phyloP scores from a whole-genome alignment of 1,284 basidiomycete genomes.

The Melampsora abietis-canadensis region DNA sequence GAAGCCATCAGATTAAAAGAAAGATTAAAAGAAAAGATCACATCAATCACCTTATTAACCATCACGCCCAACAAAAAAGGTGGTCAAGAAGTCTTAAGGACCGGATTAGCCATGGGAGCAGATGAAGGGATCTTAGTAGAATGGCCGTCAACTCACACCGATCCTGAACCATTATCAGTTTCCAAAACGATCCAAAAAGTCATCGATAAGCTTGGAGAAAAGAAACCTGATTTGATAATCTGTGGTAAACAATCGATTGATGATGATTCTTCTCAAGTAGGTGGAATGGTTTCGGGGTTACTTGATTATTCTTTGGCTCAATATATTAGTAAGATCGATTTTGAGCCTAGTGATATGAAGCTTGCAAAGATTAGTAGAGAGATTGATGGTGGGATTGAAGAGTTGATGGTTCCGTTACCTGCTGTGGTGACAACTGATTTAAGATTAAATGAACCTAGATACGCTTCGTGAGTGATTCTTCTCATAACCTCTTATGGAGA shows the following conservation, averaged over 20 bases:
- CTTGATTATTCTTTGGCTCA: slow-evolving; percentile 91
- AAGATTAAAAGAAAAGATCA: slow-evolving; percentile 67
- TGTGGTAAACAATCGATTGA: slow-evolving; percentile 99
- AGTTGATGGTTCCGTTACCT: slow-evolving; percentile 75
- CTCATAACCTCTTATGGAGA: slow-evolving; percentile 66
- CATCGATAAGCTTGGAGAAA: slow-evolving; percentile 64
- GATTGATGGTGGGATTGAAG: slow-evolving; percentile 90
- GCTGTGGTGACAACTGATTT: slow-evolving; percentile 90
- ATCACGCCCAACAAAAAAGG: slow-evolving; percentile 78
- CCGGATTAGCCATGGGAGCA: slow-evolving; percentile 95
- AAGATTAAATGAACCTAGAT: slow-evolving; percentile 76
- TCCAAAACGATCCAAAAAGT: slow-evolving; percentile 78
- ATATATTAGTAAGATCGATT: slow-evolving; percentile 84
- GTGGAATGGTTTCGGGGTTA: slow-evolving; percentile 93
- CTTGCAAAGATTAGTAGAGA: slow-evolving; percentile 77
- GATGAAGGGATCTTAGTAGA: slow-evolving; percentile 90
- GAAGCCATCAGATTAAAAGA: slow-evolving; percentile 92
- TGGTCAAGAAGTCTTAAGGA: slow-evolving; percentile 81
- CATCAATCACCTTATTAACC: slow-evolving; percentile 83
- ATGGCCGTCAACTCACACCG: slow-evolving; percentile 64
- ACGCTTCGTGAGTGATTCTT: slow-evolving; percentile 66
- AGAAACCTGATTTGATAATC: slow-evolving; percentile 74
- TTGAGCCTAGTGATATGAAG: slow-evolving; percentile 65
- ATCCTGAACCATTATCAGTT: slow-evolving; percentile 80
- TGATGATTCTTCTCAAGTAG: slow-evolving; percentile 93